These are phyloP conservation scores for Boletales sp. DNA, from an alignment of 768 basidiomycete species.

Conservation along the genomic window DNA sequence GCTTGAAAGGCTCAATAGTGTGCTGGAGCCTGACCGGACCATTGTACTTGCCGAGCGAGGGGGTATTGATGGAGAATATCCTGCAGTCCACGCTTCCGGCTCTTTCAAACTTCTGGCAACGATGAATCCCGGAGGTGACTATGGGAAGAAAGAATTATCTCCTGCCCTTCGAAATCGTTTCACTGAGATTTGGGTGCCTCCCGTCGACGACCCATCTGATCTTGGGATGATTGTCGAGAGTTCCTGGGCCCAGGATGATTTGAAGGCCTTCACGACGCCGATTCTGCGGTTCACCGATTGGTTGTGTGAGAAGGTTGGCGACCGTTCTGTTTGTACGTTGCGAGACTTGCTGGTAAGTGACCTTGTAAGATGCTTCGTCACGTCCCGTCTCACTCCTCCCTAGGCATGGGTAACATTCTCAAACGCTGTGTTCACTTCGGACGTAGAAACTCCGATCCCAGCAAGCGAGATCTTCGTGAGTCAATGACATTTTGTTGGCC, in stretches of 20 bases:
- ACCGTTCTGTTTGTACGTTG: slow-evolving; percentile 66
- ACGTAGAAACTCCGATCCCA: slow-evolving; percentile 30
- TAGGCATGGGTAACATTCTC: slow-evolving; percentile 94
- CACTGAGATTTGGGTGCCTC: slow-evolving; percentile 98
- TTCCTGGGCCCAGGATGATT: slow-evolving; percentile 57
- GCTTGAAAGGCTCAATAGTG: slow-evolving; percentile 93
- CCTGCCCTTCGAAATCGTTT: slow-evolving; percentile 96
- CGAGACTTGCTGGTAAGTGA: slow-evolving; percentile 81
- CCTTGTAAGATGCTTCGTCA: neutral
- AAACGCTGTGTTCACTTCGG: slow-evolving; percentile 49
- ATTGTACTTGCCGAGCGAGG: slow-evolving; percentile 93
- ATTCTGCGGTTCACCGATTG: slow-evolving; percentile 81
- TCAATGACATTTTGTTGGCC: slow-evolving; percentile 1
- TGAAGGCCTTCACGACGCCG: slow-evolving; percentile 53
- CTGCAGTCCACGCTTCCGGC: slow-evolving; percentile 58
- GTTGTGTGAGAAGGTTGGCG: slow-evolving; percentile 61
- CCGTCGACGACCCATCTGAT: slow-evolving; percentile 69
- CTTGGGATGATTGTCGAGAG: slow-evolving; percentile 71
- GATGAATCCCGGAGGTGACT: slow-evolving; percentile 99
- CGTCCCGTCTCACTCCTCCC: slow-evolving; percentile 3
- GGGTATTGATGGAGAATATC: slow-evolving; percentile 65
- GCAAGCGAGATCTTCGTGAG: slow-evolving; percentile 66
- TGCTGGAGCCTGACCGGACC: slow-evolving; percentile 85
- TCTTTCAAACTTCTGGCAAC: slow-evolving; percentile 91
- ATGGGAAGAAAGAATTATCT: slow-evolving; percentile 97